A percentile compares a stretch with the other conserved stretches of the same genome.
These are phyloP conservation scores for Vicia sativa DNA, from an alignment of 306 rosid genomes.

Conservation along the genomic window DNA sequence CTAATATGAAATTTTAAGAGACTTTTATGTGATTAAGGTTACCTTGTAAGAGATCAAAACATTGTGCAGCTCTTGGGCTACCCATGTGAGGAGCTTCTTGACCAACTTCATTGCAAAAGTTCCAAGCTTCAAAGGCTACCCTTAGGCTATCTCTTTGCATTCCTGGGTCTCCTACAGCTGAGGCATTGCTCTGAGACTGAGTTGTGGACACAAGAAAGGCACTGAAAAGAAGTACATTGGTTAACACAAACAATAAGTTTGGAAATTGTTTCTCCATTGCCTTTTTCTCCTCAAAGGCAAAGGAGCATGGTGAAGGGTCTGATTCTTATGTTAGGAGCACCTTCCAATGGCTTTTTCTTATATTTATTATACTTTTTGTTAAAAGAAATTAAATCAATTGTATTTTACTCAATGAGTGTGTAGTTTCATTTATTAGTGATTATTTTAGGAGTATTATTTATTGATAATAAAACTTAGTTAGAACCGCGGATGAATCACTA, in stretches of 20 bases:
- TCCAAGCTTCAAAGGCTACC: slow-evolving; percentile 91
- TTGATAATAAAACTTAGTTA: not conserved
- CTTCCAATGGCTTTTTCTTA: slow-evolving; percentile 13
- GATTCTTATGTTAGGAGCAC: slow-evolving; percentile 31
- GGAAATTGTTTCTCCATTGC: slow-evolving; percentile 42
- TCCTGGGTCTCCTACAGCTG: slow-evolving; percentile 87
- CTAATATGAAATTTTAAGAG: not conserved
- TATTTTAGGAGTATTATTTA: not conserved
- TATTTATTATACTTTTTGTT: slow-evolving; percentile 2
- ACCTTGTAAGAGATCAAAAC: slow-evolving; percentile 72
- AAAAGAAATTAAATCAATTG: not conserved
- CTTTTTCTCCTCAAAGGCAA: slow-evolving; percentile 27
- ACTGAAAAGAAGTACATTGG: slow-evolving; percentile 36
- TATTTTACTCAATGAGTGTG: not conserved
- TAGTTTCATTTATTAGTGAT: not conserved
- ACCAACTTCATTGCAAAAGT: slow-evolving; percentile 90
- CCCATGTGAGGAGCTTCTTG: slow-evolving; percentile 78
- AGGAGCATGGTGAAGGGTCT: slow-evolving; percentile 24
- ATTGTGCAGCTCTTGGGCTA: slow-evolving; percentile 83
- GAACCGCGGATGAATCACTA: not conserved
- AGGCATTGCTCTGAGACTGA: slow-evolving; percentile 33
- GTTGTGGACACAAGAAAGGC: slow-evolving; percentile 33
- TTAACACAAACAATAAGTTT: slow-evolving; percentile 37
- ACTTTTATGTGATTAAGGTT: slow-evolving; percentile 21
- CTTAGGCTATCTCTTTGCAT: slow-evolving; percentile 77